Evolutionary conservation across 2,329 filamentous ascomycete species (phyloP), one percentile per base, ranked within the genome.

Genomic region (Anisogramma anomala): DNA sequence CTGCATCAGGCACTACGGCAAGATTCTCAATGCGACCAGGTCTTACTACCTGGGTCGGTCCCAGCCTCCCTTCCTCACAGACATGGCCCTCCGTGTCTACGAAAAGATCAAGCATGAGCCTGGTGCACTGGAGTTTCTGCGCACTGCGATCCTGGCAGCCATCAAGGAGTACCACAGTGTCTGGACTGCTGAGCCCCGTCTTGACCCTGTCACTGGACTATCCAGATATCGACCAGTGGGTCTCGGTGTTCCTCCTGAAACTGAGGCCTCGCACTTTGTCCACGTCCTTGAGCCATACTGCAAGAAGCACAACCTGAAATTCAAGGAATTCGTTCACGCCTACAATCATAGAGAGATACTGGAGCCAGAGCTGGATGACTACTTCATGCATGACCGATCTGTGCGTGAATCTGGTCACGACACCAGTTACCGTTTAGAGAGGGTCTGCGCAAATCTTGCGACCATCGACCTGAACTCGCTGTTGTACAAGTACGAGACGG

Each of bases 321-420:
- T 94, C 53, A 65, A 84, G 15, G 75, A 94, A 41, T 95, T 96
- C 58, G 86, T 95, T 17, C 63, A 77, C 23, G 86, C 84, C 1
- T 98, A 98, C 69, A 96, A 96, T 59, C 61, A 78, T 47, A 77
- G 80, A 15, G 60, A 75, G 38, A 73, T 98, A 19, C 61, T 70
- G 34, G 89, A 96, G 63, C 87, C 88, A 0, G 85, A 94, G 48
- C 70, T 98, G 11, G 91, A 98, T 55, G 79, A 88, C 34, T 98
- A 96, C 63, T 96, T 96, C 65, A 66, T 94, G 56, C 91, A 98
- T 59, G 91, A 98, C 58, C 83, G 91, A 45, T 88, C 89, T 2
- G 88, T 96, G 25, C 82, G 91, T 50, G 91, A 98, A 62, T 95
- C 89, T 14, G 91, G 91, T 10, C 91, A 98, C 60, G 91, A 98